Evolutionary conservation across 2,329 filamentous ascomycete species (phyloP), one percentile per base, ranked within the genome.

Genomic region (Aspergillus oerlinghausenensis): DNA sequence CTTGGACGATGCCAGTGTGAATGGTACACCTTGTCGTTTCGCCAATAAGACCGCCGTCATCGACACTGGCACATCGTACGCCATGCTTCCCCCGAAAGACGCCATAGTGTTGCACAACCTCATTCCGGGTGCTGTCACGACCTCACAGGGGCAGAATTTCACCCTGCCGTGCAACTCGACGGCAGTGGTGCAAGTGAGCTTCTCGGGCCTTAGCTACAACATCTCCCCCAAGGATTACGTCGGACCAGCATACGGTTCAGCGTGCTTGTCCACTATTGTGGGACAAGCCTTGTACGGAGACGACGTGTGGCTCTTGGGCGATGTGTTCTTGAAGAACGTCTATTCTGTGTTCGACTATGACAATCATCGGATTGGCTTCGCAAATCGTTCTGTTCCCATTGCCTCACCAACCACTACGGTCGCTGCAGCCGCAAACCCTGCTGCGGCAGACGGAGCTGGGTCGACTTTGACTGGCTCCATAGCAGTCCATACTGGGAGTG

Each of bases 281-380:
- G 89, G 88, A 1, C 80, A 85, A 26, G 82, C 88, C 68, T 84
- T 89, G 14, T 86, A 90, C 49, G 75, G 79, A 0, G 79, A 64
- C 65, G 69, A 76, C 35, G 75, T 85, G 28, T 96, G 91, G 90
- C 79, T 96, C n/a, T 74, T 96, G 1, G 92, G 92, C 1, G 91
- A 92, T 63, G 84, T 88, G 0, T 96, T 96, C 65, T 75, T 96
- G 59, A 96, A 95, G 77, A 96, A 95, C 64, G 91, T 96, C 17
- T 96, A 96, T 69, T 80, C 85, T 1, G 87, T 94, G 25, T 96
- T 95, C 70, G 92, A 96, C 70, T 84, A 84, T 53, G 90, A 93
- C 51, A 67, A 76, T 40, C 65, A 65, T 38, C 67, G 70, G 45
- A 68, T 79, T 42, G 77, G 76, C 14, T 70, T 75, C 58, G 71